Base-by-base conservation (phyloP, 2,329 filamentous ascomycete species). In the Ophiostoma novo-ulmi region DNA sequence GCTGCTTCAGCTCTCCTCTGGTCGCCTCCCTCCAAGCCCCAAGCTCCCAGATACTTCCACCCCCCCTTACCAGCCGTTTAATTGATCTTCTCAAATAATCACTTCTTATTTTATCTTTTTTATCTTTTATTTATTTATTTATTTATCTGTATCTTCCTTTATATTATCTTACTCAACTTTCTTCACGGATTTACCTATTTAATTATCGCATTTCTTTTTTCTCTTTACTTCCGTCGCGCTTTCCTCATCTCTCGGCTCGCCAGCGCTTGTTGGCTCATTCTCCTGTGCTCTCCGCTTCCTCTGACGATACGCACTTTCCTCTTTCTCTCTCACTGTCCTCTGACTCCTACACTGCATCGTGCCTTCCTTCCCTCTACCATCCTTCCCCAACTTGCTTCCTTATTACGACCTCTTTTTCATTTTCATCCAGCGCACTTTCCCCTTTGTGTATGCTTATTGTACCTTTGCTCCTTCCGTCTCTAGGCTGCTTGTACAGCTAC, bases 231-330 rank as follows among this genome's bases (percentile, higher is more conserved):
- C n/a, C 36, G 20, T 65, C 63, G 63, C 63, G 63, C 63, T 36
- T 65, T 65, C 63, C 63, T 65, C 63, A n/a, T 39, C 36, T 22
- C 35, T 39, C 35, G 36, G 35, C 36, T 69, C 68, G 55, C 68
- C 72, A 72, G 71, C 72, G 72, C 72, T 72, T 73, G 71, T 65
- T 69, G 70, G 69, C 63, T 61, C 69, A 66, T 70, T 68, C 66
- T 67, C 70, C 58, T 67, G 66, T 38, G 26, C 13, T 65, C 68
- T 63, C 55, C 52, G 52, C 67, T 68, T 61, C 36, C 38, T 39
- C 35, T 26, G 65, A 38, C 68, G 63, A 66, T 35, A 36, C 52
- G 44, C 44, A 26, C 38, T 58, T 65, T 22, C 44, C 22, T 38
- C 48, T 58, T 38, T 66, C 41, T 66, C 17, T 66, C 41, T 65